phyloP scores from a whole-genome alignment of 2,329 filamentous ascomycete genomes.

The Escovopsis sp. region DNA sequence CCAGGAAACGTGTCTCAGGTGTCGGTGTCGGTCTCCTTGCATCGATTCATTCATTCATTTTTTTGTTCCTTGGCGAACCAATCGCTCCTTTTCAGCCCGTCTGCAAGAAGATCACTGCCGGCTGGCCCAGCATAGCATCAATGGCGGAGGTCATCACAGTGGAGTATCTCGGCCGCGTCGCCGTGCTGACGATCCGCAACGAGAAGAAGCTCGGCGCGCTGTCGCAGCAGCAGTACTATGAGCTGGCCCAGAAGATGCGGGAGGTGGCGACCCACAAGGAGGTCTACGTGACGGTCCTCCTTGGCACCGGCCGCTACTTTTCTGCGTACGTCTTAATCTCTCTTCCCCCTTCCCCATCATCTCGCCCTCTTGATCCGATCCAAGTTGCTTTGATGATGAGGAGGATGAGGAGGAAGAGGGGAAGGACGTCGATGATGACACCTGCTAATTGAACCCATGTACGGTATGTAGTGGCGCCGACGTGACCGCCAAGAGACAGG shows the following conservation, averaged over 20 bases:
- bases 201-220: conserved; percentile 81
- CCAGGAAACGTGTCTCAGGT: too few relatives aligned
- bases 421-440: background rate
- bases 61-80: too few relatives aligned
- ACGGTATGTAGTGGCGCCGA: conserved; percentile 69
- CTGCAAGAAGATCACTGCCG: too few relatives aligned
- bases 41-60: too few relatives aligned
- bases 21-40: too few relatives aligned
- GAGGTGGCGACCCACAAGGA: conserved; percentile 69
- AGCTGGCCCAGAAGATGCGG: conserved; percentile 55
- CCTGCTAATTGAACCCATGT: background rate
- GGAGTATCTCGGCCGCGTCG: conserved; percentile 27
- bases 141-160: conserved; percentile 16
- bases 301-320: conserved; percentile 71
- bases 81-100: too few relatives aligned
- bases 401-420: background rate
- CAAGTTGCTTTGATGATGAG: background rate
- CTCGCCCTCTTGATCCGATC: background rate
- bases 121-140: too few relatives aligned
- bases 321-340: conserved; percentile 55
- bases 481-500: conserved; percentile 41
- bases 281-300: conserved; percentile 71
- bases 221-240: conserved; percentile 57
- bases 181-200: conserved; percentile 77
- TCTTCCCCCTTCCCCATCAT: background rate